Base-by-base conservation (phyloP, 495 filamentous ascomycete species). In the Apiosordaria backusii region DNA sequence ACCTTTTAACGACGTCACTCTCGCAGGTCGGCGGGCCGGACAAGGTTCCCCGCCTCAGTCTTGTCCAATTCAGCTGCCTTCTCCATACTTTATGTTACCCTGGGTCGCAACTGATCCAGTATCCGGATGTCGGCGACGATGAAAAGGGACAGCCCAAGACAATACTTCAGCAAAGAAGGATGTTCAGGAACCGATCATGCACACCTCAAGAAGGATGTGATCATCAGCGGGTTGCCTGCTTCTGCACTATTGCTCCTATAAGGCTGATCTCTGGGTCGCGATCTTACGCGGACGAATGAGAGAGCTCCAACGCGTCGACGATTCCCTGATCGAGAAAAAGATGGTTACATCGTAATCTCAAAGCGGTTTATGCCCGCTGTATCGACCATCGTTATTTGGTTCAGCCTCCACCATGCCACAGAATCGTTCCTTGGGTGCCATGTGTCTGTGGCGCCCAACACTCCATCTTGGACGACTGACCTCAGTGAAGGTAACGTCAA, bases 1-100 rank as follows among this genome's bases (percentile, higher is more conserved):
- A 7, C 50, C 55, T 35, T 45, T 67, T 26, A 40, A 25, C 60
- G 53, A 50, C 65, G 61, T 67, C 52, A 61, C 60, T 53, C 26
- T 9, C 26, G 7, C 21, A 52, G 9, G 15, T 22, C 3, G 26
- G 3, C 24, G 23, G 29, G 6, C 59, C 25, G 22, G 24, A 60
- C 63, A 50, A 54, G 40, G 61, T 24, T 53, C n/a, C 63, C 57
- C 59, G 59, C 59, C 27, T 23, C 26, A 13, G 59, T n/a, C 21
- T 40, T 45, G n/a, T 45, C 13, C 35, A 35, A 10, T 35, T 35
- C 29, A 35, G 29, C 29, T 35, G 10, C 35, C 35, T 45, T 13
- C 7, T 13, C 35, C 35, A 45, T 45, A 45, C 35, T 45, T 45
- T 1, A 45, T 13, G 35, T 45, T 45, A 45, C 35, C 35, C 1